A percentile compares a stretch with the other conserved stretches of the same genome.
phyloP scores from a whole-genome alignment of 2,329 filamentous ascomycete species.

The Aspergillus nomiae region DNA sequence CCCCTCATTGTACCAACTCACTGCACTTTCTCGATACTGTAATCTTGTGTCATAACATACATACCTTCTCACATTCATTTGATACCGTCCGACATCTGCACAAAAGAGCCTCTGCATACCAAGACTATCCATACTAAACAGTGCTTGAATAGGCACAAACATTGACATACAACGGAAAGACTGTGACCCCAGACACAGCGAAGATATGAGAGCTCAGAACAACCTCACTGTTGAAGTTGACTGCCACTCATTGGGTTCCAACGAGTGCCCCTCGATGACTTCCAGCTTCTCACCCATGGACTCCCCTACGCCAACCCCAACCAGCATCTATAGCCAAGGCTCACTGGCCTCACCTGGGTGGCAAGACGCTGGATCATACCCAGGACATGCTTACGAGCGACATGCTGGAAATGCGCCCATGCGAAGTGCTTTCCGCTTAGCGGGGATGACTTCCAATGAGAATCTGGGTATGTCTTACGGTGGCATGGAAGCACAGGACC shows the following conservation, averaged over 20 bases:
- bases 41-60: constrained; percentile 12
- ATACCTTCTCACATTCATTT: constrained; percentile 3
- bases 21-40: constrained; percentile 12
- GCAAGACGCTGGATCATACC: constrained; percentile 34
- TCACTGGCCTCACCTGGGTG: constrained; percentile 40
- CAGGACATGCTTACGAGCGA: constrained; percentile 33
- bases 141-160: constrained; percentile 31
- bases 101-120: not conserved
- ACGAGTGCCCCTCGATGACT: constrained; percentile 43
- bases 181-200: constrained; percentile 31
- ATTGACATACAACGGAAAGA: constrained; percentile 30
- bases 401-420: constrained; percentile 33
- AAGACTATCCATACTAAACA: constrained; percentile 20
- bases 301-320: constrained; percentile 42
- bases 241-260: constrained; percentile 40
- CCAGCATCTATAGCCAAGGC: constrained; percentile 41
- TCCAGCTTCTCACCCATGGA: constrained; percentile 44
- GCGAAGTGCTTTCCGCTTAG: constrained; percentile 38
- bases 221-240: constrained; percentile 42
- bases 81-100: not conserved
- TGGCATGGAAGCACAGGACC: constrained; percentile 36
- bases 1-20: not conserved
- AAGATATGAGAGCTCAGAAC: constrained; percentile 42
- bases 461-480: constrained; percentile 35
- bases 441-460: constrained; percentile 37